phyloP scores from a whole-genome alignment of 352 stramenopile genomes.

The Phytophthora macrochlamydospora region DNA sequence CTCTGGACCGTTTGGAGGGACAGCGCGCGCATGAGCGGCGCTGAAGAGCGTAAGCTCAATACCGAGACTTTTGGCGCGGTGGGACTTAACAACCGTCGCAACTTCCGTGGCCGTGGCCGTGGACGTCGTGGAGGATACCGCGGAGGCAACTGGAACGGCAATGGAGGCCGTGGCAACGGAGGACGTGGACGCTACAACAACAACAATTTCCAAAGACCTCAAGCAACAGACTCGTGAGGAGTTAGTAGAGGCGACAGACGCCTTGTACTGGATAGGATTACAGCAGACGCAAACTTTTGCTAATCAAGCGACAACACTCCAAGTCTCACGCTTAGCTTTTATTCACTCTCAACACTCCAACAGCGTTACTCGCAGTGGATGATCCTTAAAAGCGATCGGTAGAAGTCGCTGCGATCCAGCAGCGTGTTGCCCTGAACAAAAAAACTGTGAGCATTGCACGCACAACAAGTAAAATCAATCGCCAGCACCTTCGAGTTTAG shows the following conservation, averaged over 20 bases:
- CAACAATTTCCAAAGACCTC: slow-evolving; percentile 25
- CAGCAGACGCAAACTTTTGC: slow-evolving; percentile 3
- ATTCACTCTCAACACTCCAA: too few relatives aligned
- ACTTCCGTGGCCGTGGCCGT: slow-evolving; percentile 63
- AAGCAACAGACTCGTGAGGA: slow-evolving; percentile 24
- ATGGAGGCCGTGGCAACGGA: slow-evolving; percentile 29
- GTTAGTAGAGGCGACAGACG: neutral
- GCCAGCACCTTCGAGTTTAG: slow-evolving; percentile 28
- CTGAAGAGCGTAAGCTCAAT: slow-evolving; percentile 87
- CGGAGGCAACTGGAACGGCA: slow-evolving; percentile 26
- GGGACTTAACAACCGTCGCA: slow-evolving; percentile 84
- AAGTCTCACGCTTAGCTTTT: too few relatives aligned
- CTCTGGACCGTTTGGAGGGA: slow-evolving; percentile 80
- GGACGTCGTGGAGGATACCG: slow-evolving; percentile 44
- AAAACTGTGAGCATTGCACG: neutral
- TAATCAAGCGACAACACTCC: slow-evolving; percentile 5
- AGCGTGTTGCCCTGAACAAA: slow-evolving; percentile 3
- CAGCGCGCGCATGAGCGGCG: slow-evolving; percentile 67
- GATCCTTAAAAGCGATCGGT: neutral
- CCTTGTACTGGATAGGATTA: slow-evolving; percentile 11
- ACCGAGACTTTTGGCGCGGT: slow-evolving; percentile 90
- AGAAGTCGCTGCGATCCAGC: slow-evolving; percentile 9
- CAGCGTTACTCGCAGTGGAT: neutral
- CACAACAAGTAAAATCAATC: neutral
- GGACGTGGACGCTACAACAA: slow-evolving; percentile 28